Evolutionary conservation across 2,329 filamentous ascomycete species (phyloP).

Genomic region (Lachnellula subtilissima): DNA sequence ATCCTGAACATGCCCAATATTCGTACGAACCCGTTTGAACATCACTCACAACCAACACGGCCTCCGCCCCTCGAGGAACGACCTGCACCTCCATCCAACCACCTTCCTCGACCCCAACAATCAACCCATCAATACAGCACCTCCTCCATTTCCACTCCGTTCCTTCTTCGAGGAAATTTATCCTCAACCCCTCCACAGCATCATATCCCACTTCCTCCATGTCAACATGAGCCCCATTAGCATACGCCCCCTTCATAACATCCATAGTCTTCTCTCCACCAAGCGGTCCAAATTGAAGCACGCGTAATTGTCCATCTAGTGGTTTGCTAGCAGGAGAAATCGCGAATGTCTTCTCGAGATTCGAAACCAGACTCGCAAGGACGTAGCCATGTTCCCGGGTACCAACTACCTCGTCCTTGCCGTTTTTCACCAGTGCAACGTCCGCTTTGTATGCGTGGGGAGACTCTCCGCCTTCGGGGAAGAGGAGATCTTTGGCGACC

Average conservation of each 20-base stretch:
- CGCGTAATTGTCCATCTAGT: slow-evolving; percentile 63
- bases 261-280: slow-evolving; percentile 65
- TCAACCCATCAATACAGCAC: slow-evolving; percentile 88
- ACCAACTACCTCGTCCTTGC: slow-evolving; percentile 30
- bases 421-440: slow-evolving; percentile 36
- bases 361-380: slow-evolving; percentile 70
- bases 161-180: slow-evolving; percentile 66
- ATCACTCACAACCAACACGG: slow-evolving; percentile 24
- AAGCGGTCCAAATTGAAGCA: slow-evolving; percentile 71
- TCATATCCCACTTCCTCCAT: slow-evolving; percentile 65
- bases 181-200: slow-evolving; percentile 59
- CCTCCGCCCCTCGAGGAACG: slow-evolving; percentile 33
- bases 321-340: slow-evolving; percentile 72
- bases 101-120: slow-evolving; percentile 65
- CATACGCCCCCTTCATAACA: slow-evolving; percentile 66
- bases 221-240: slow-evolving; percentile 50
- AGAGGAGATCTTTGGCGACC: slow-evolving; percentile 73
- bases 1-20: too few species aligned
- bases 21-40: neutral
- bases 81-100: slow-evolving; percentile 66
- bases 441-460: slow-evolving; percentile 54
- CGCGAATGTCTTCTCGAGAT: slow-evolving; percentile 74
- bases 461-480: slow-evolving; percentile 41
- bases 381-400: slow-evolving; percentile 66
- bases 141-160: slow-evolving; percentile 69